These are phyloP conservation scores for Cucumis hystrix DNA, from an alignment of 306 rosid species.

Conservation along the genomic window DNA sequence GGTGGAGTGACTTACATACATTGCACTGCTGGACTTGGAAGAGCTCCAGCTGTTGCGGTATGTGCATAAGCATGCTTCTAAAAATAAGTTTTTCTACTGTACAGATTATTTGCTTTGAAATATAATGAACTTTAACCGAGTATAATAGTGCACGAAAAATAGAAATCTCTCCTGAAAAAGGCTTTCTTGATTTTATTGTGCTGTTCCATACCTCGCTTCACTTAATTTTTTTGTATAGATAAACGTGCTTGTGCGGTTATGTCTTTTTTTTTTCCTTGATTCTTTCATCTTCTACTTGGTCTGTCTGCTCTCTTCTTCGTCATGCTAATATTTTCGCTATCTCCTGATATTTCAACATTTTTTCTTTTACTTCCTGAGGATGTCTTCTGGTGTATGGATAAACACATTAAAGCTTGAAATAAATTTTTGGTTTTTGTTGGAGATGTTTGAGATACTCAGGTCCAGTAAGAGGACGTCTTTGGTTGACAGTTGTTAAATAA, in stretches of 20 bases:
- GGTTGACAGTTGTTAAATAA: neutral
- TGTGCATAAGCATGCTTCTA: constrained; percentile 10
- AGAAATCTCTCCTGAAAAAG: neutral
- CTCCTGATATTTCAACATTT: neutral
- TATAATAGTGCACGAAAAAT: neutral
- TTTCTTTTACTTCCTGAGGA: neutral
- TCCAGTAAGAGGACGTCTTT: neutral
- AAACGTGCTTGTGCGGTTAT: neutral
- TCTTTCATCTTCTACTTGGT: neutral
- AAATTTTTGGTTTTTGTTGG: neutral
- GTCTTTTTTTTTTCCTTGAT: neutral
- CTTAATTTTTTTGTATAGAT: neutral
- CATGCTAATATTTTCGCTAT: neutral
- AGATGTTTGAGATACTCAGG: neutral
- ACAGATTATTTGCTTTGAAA: neutral
- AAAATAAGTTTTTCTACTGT: neutral
- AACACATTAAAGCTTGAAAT: neutral
- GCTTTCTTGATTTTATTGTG: neutral
- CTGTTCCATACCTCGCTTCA: neutral
- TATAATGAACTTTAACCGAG: neutral
- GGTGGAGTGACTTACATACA: constrained; percentile 90
- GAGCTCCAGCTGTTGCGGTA: constrained; percentile 94
- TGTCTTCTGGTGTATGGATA: neutral
- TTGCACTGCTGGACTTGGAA: constrained; percentile 98
- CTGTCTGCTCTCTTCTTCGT: neutral